Evolutionary conservation across 352 stramenopile genomes (phyloP).

Genomic region (Globisporangium iwayamae): DNA sequence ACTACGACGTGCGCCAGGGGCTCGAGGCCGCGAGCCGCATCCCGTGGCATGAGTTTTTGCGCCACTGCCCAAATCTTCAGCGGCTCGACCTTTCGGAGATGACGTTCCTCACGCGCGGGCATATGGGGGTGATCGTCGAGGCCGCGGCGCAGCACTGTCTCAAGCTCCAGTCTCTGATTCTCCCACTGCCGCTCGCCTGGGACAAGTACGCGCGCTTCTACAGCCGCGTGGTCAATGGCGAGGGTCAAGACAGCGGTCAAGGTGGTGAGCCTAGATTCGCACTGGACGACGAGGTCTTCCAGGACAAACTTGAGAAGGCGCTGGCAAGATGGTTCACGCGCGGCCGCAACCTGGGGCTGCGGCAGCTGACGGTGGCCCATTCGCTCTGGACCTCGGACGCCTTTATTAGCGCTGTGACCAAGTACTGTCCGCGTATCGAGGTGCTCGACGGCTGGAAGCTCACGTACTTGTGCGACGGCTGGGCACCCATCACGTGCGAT

Average conservation of each 20-base stretch:
- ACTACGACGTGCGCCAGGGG: slow-evolving; percentile 26
- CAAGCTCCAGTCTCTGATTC: slow-evolving; percentile 40
- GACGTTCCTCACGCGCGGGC: slow-evolving; percentile 40
- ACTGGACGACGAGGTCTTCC: slow-evolving; percentile 26
- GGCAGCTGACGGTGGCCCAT: slow-evolving; percentile 40
- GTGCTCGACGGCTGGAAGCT: slow-evolving; percentile 56
- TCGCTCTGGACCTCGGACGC: slow-evolving; percentile 32
- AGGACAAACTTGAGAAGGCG: slow-evolving; percentile 22
- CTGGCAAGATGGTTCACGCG: slow-evolving; percentile 39
- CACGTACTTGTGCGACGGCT: slow-evolving; percentile 46
- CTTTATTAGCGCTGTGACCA: slow-evolving; percentile 35
- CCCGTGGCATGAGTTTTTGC: slow-evolving; percentile 37
- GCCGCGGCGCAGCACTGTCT: slow-evolving; percentile 34
- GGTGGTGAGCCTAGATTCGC: slow-evolving; percentile 14
- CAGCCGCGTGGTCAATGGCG: slow-evolving; percentile 12
- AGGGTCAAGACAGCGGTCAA: too few species aligned
- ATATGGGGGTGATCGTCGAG: slow-evolving; percentile 34
- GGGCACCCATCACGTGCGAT: slow-evolving; percentile 39
- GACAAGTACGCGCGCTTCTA: slow-evolving; percentile 28
- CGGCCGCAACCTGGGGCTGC: slow-evolving; percentile 26
- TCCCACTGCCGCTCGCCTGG: slow-evolving; percentile 42
- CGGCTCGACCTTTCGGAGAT: slow-evolving; percentile 48
- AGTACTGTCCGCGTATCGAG: slow-evolving; percentile 48
- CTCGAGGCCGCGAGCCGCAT: slow-evolving; percentile 25
- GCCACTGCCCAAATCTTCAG: slow-evolving; percentile 38